A percentile compares a stretch with the other conserved stretches of the same genome.
Evolutionary conservation across 495 filamentous ascomycete species (phyloP).

Genomic region (Aspergillus avenaceus): DNA sequence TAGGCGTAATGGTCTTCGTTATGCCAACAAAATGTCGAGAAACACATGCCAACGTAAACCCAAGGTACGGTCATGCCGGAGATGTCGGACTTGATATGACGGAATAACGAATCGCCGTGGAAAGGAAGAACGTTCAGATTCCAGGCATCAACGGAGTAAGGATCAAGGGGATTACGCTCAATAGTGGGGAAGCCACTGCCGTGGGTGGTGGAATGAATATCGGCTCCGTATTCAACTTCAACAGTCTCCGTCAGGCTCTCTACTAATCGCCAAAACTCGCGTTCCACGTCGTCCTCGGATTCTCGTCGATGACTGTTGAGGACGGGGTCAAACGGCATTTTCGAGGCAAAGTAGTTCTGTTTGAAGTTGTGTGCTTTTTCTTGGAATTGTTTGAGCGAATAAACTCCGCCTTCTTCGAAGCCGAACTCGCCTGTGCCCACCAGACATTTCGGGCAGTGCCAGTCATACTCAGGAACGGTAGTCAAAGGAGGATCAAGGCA

Average conservation of each 20-base stretch:
- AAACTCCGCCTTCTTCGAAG: constrained; percentile 94
- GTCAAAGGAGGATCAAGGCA: constrained; percentile 89
- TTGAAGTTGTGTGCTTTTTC: constrained; percentile 95
- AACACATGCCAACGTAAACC: constrained; percentile 99
- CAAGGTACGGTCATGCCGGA: constrained; percentile 99
- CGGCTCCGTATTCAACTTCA: constrained; percentile 96
- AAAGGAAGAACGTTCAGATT: constrained; percentile 93
- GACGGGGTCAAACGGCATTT: constrained; percentile 85
- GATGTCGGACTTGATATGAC: constrained; percentile 96
- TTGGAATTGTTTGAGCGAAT: constrained; percentile 94
- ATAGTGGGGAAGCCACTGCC: constrained; percentile 96
- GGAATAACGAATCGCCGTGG: constrained; percentile 86
- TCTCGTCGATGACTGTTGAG: constrained; percentile 73
- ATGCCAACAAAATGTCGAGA: constrained; percentile 99
- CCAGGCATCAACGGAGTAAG: constrained; percentile 87
- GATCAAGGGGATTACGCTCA: constrained; percentile 82
- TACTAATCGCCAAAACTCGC: constrained; percentile 94
- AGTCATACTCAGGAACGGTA: constrained; percentile 76
- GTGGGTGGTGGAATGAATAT: constrained; percentile 97
- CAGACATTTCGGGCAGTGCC: constrained; percentile 94
- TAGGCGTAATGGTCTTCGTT: constrained; percentile 98
- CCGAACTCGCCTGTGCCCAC: constrained; percentile 97
- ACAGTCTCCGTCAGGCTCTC: constrained; percentile 91
- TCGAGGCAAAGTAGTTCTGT: constrained; percentile 83
- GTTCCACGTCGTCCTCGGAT: constrained; percentile 93